Conservation (phyloP, 768 basidiomycete genomes). For the Sporobolomyces pararoseus region DNA sequence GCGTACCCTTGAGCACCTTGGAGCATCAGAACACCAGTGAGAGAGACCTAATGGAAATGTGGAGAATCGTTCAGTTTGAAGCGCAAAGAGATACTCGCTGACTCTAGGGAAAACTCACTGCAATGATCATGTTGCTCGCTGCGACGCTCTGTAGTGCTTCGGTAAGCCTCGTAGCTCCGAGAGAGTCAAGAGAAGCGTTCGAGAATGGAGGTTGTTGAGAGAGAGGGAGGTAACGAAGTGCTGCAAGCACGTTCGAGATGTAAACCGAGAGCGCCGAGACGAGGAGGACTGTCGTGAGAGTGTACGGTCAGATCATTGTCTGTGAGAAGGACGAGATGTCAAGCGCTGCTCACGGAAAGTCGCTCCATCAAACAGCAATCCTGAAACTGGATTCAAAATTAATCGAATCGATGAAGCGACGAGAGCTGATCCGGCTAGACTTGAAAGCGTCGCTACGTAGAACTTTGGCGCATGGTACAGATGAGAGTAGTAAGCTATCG, state of each 20-base stretch:
- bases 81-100: too few relatives aligned
- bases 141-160: constrained; percentile 37
- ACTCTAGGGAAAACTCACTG: too few relatives aligned
- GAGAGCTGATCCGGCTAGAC: constrained; percentile 9
- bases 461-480: constrained; percentile 22
- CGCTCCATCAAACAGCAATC: constrained; percentile 35
- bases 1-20: constrained; percentile 39
- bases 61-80: too few relatives aligned
- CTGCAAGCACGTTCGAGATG: constrained; percentile 35
- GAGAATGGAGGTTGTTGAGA: background rate
- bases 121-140: constrained; percentile 37
- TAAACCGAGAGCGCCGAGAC: constrained; percentile 33
- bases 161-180: constrained; percentile 11
- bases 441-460: constrained; percentile 19
- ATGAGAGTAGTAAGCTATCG: constrained; percentile 31
- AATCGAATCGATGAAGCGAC: constrained; percentile 3
- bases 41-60: too few relatives aligned
- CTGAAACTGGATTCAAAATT: constrained; percentile 21
- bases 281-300: constrained; percentile 23
- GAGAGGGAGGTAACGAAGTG: constrained; percentile 37
- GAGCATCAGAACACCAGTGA: constrained; percentile 38
- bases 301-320: background rate
- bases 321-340: too few relatives aligned
- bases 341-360: constrained; percentile 16
- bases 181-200: background rate